phyloP scores from a whole-genome alignment of 1,284 basidiomycete genomes.

The Singerocomus inundabilis region DNA sequence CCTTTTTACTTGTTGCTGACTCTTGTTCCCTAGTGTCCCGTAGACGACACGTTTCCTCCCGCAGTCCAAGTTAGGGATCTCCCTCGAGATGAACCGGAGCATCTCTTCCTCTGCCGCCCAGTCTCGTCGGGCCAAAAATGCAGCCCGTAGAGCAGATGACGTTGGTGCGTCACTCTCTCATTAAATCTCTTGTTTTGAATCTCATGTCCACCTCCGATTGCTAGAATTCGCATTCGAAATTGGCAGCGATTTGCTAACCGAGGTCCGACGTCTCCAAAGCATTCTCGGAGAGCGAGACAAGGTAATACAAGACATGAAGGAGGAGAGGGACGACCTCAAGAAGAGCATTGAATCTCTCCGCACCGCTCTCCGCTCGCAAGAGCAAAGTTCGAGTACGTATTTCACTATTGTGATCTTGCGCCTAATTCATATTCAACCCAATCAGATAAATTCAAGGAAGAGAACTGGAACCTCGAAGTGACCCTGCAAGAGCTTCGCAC shows the following conservation, averaged over 20 bases:
- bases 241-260: conserved; percentile 84
- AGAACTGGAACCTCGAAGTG: conserved; percentile 98
- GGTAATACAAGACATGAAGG: conserved; percentile 80
- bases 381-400: conserved; percentile 70
- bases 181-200: conserved; percentile 10
- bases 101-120: conserved; percentile 64
- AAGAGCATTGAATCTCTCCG: conserved; percentile 71
- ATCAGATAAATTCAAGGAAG: conserved; percentile 87
- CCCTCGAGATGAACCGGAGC: conserved; percentile 43
- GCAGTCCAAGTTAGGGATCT: conserved; percentile 36
- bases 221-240: conserved; percentile 95
- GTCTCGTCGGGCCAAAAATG: conserved; percentile 81
- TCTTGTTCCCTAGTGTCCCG: conserved; percentile 34
- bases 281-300: conserved; percentile 87
- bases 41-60: conserved; percentile 41
- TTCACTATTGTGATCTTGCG: background rate
- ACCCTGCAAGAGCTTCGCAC: conserved; percentile 83
- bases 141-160: conserved; percentile 79
- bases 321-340: conserved; percentile 84
- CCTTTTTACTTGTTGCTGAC: conserved; percentile 13
- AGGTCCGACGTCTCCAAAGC: conserved; percentile 85
- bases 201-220: conserved; percentile 20
- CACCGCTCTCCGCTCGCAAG: conserved; percentile 69
- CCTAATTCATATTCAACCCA: conserved; percentile 1
- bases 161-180: conserved; percentile 57